Evolutionary conservation across 164 flowering plant species (phyloP).

Genomic region (Brasenia schreberi): DNA sequence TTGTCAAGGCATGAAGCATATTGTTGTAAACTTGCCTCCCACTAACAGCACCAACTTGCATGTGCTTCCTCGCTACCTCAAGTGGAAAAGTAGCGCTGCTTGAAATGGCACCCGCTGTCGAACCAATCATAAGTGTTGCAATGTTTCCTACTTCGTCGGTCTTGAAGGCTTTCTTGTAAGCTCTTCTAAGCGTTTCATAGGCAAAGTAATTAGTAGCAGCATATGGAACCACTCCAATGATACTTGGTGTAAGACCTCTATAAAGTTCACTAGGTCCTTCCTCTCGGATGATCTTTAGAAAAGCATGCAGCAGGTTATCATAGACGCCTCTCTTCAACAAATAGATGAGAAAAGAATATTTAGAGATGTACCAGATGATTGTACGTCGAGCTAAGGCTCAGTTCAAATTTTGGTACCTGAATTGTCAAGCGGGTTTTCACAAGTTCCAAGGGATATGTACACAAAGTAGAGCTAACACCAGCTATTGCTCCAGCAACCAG

Average conservation of each 20-base stretch:
- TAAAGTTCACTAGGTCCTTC: conserved; percentile 83
- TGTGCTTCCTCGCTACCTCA: conserved; percentile 79
- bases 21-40: conserved; percentile 52
- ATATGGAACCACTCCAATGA: conserved; percentile 91
- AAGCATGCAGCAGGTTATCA: conserved; percentile 63
- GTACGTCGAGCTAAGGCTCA: background rate
- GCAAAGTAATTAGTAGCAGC: conserved; percentile 93
- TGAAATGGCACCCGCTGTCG: conserved; percentile 71
- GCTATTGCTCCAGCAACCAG: conserved; percentile 92
- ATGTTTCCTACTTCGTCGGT: conserved; percentile 49
- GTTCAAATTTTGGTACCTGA: conserved; percentile 39
- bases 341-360: background rate
- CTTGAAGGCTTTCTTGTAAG: conserved; percentile 30
- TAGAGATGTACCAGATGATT: background rate
- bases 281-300: conserved; percentile 60
- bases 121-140: conserved; percentile 63
- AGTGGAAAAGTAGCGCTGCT: conserved; percentile 74
- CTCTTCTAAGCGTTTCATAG: conserved; percentile 64
- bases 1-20: conserved; percentile 52
- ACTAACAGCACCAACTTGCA: conserved; percentile 70
- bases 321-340: conserved; percentile 61
- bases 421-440: conserved; percentile 87
- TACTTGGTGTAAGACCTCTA: conserved; percentile 87
- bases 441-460: conserved; percentile 88
- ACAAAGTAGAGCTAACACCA: conserved; percentile 83